A percentile compares a stretch with the other conserved stretches of the same genome.
Conservation (phyloP, 1,284 basidiomycete species). For the Pseudozyma tsukubaensis region DNA sequence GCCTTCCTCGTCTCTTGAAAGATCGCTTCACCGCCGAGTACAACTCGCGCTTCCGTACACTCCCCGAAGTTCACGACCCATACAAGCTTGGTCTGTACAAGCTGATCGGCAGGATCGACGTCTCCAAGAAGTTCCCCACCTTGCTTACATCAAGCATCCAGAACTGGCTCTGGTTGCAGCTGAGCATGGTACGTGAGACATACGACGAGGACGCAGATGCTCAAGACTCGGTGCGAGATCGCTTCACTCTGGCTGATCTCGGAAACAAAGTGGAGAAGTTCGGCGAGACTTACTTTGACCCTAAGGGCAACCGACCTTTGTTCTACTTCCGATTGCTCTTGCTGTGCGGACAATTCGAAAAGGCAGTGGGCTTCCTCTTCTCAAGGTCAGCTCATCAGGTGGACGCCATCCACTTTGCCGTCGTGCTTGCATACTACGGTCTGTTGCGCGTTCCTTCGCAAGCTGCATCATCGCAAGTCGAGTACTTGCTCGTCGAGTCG, state of each 20-base stretch:
- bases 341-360: slow-evolving; percentile 92
- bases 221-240: slow-evolving; percentile 67
- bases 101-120: slow-evolving; percentile 91
- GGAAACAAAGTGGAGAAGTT: slow-evolving; percentile 79
- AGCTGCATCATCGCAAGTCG: slow-evolving; percentile 79
- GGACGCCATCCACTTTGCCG: slow-evolving; percentile 93
- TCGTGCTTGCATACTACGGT: slow-evolving; percentile 93
- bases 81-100: slow-evolving; percentile 97
- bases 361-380: slow-evolving; percentile 91
- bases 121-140: slow-evolving; percentile 81
- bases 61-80: slow-evolving; percentile 76
- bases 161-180: slow-evolving; percentile 99
- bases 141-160: slow-evolving; percentile 91
- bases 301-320: slow-evolving; percentile 75
- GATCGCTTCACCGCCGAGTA: slow-evolving; percentile 88
- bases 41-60: slow-evolving; percentile 81
- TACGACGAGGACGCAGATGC: slow-evolving; percentile 53
- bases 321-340: slow-evolving; percentile 91
- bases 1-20: slow-evolving; percentile 69
- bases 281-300: slow-evolving; percentile 91
- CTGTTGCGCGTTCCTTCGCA: slow-evolving; percentile 83
- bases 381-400: slow-evolving; percentile 87
- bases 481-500: slow-evolving; percentile 40
- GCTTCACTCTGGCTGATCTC: slow-evolving; percentile 81
- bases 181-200: slow-evolving; percentile 76